Percentiles rank a stretch among this genome's conserved stretches.
phyloP scores from a whole-genome alignment of 768 basidiomycete genomes.

The Lactifluus pinguis region DNA sequence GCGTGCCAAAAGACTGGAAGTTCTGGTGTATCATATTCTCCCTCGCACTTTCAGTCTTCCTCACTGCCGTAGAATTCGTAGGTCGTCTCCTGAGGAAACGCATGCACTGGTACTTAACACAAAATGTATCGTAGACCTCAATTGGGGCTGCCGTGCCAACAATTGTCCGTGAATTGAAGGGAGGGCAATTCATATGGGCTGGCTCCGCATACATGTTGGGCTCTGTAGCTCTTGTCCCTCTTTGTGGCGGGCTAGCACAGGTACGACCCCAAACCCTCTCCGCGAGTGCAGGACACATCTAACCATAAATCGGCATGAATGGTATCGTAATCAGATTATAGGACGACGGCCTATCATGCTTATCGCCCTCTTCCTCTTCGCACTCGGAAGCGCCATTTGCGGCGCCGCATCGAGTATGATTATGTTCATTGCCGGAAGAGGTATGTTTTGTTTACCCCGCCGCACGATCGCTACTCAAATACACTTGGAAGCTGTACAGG shows the following conservation, averaged over 20 bases:
- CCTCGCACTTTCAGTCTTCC: constrained; percentile 6
- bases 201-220: constrained; percentile 6
- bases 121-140: background rate
- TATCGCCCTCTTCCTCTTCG: background rate
- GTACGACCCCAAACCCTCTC: background rate
- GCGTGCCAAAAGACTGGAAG: constrained; percentile 15
- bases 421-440: constrained; percentile 23
- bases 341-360: constrained; percentile 27
- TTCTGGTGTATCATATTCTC: constrained; percentile 19
- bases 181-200: constrained; percentile 20
- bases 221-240: constrained; percentile 23
- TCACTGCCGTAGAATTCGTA: constrained; percentile 11
- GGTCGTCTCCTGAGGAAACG: background rate
- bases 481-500: constrained; percentile 6
- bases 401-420: constrained; percentile 28
- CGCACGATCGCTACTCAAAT: background rate
- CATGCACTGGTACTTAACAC: no score
- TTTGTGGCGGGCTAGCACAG: no score
- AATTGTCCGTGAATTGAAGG: constrained; percentile 14
- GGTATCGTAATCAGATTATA: constrained; percentile 21
- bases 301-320: background rate
- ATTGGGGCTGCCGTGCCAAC: constrained; percentile 24
- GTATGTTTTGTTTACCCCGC: constrained; percentile 16
- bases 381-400: constrained; percentile 27
- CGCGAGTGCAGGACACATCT: background rate